Base-by-base conservation (phyloP, 495 filamentous ascomycete genomes). In the Talaromyces adpressus region DNA sequence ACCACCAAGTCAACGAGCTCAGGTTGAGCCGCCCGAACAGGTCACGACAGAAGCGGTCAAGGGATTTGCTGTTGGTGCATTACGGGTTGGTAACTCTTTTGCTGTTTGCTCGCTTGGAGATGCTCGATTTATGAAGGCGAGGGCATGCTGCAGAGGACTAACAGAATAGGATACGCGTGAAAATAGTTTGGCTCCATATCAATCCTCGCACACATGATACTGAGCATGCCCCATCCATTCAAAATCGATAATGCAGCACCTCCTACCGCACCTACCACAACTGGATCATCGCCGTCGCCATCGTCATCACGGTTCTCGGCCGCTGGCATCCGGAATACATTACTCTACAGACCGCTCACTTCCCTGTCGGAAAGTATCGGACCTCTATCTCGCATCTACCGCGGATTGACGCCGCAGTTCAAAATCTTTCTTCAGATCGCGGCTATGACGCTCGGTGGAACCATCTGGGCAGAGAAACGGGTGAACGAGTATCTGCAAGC, bases 401-500 rank as follows among this genome's bases (percentile, higher is more conserved):
- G 91, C 27, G 85, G 89, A 0, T 71, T 96, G 66, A 97, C 92
- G 2, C 78, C 92, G 20, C 92, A 96, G 72, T 97, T 96, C 75
- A 97, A 96, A 78, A 85, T 93, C 79, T 95, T 91, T 67, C 75
- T 97, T 29, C 92, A 96, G 71, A 90, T 96, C 78, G 91, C 89
- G 22, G 85, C 83, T 61, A 95, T 96, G 92, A 92, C 90, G 14
- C 66, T 94, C 36, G 92, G 92, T 8, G 86, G 88, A 57, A 91
- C 89, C 81, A 81, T 96, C 36, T 91, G 91, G 81, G 91, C 91
- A 0, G 92, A 97, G 75, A 78, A 79, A 62, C 79, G 89, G 51
- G 79, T 95, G 57, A 82, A 86, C 30, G 82, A 86, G 36, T 93
- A 91, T 67, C 75, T 78, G 45, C 68, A 79, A 27, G 62, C 79